Base-by-base conservation (phyloP, 2,329 filamentous ascomycete genomes). In the Lomentospora prolificans region DNA sequence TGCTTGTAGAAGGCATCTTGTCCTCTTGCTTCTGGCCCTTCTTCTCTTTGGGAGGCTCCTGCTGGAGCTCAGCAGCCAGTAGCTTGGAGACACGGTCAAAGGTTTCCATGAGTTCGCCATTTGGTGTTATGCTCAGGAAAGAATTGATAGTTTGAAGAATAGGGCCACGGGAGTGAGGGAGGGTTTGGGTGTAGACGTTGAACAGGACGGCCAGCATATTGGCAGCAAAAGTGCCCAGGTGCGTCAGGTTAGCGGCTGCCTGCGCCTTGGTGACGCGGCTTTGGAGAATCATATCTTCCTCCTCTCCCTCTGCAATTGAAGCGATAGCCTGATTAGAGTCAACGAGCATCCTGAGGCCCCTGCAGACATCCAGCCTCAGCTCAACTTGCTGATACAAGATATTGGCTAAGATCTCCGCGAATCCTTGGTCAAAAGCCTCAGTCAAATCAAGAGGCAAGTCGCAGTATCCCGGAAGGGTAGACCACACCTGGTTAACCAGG, bases 141-240 rank as follows among this genome's bases (percentile, higher is more conserved):
- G 90, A 85, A 70, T 97, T 96, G 74, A 97, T 94, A 59, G 91
- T 96, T 67, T 92, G 89, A 31, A 99, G 76, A 55, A 99, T 94
- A 19, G 89, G 90, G 0, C 90, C 91, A 62, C 94, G 82, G 65
- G 89, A 94, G 65, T 96, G 90, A 2, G 94, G 92, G 25, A 99
- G 78, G 1, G 94, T 99, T 69, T 96, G 89, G 60, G 89, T 96
- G 73, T 99, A 99, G 48, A 99, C 92, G 67, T 99, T 99, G 78
- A 99, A 97, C n/a, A 99, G 75, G 0, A 97, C 92, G 5, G 94
- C 91, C 44, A 99, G 81, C 71, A 99, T 81, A 64, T 97, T 97
- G 58, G 86, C 86, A 1, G 92, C 80, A 65, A 94, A 91, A 1
- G 75, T 75, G 14, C 89, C 84, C 10, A 99, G 76, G 67, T 95